Percentiles rank a stretch among this genome's conserved stretches.
Evolutionary conservation across 1,284 basidiomycete genomes (phyloP).

Genomic region (Cronartium quercuum): DNA sequence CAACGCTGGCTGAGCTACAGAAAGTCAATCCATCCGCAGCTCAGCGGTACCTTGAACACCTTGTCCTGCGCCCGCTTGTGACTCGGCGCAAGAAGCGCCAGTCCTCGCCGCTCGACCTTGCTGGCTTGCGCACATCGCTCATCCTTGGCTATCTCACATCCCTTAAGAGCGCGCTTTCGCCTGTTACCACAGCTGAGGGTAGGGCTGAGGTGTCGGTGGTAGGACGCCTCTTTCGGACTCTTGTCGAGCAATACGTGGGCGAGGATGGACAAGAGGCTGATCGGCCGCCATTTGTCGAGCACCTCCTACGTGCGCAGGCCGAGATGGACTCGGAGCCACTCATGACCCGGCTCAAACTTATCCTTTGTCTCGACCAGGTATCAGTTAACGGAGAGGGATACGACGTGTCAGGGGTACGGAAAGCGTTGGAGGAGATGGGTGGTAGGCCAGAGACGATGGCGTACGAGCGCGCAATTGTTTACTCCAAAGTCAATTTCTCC

Average conservation of each 20-base stretch:
- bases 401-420: constrained; percentile 56
- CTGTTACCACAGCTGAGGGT: background rate
- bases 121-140: constrained; percentile 4
- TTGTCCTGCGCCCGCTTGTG: constrained; percentile 4
- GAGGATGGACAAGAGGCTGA: background rate
- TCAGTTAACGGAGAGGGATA: constrained; percentile 52
- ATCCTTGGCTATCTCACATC: constrained; percentile 22
- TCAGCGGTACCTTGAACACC: constrained; percentile 17
- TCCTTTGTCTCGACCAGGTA: constrained; percentile 64
- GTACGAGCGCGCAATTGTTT: constrained; percentile 69
- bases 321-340: too few species aligned
- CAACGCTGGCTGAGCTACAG: constrained; percentile 2
- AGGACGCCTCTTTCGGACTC: background rate
- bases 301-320: constrained; percentile 1
- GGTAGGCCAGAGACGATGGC: constrained; percentile 52
- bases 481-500: constrained; percentile 62
- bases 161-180: constrained; percentile 7
- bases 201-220: background rate
- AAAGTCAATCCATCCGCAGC: constrained; percentile 17
- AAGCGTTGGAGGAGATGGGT: constrained; percentile 55
- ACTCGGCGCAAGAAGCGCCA: background rate
- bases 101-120: background rate
- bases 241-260: constrained; percentile 4
- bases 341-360: constrained; percentile 57
- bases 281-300: constrained; percentile 7